phyloP scores from a whole-genome alignment of 1,284 basidiomycete genomes.

The Xerocomus nothofagi region DNA sequence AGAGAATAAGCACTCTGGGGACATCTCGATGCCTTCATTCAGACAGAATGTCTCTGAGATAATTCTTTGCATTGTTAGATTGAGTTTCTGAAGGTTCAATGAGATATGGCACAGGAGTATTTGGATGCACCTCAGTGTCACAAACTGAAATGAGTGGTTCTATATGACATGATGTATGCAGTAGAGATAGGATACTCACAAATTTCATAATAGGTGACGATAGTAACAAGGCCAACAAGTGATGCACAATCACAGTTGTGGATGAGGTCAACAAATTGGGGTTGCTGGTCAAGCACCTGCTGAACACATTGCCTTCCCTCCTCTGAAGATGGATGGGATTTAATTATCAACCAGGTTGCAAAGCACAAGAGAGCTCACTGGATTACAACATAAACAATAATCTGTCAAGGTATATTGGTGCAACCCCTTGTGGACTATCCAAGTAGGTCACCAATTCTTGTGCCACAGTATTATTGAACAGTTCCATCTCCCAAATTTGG shows the following conservation, averaged over 20 bases:
- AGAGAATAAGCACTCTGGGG: conserved; percentile 25
- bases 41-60: conserved; percentile 13
- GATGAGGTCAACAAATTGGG: conserved; percentile 14
- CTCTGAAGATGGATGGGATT: conserved; percentile 3
- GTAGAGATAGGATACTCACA: conserved; percentile 12
- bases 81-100: background rate
- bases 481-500: conserved; percentile 25
- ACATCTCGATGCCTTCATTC: conserved; percentile 15
- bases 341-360: background rate
- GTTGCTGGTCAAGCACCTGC: conserved; percentile 12
- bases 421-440: conserved; percentile 11
- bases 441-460: conserved; percentile 15
- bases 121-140: background rate
- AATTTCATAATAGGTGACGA: conserved; percentile 29
- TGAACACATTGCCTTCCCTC: conserved; percentile 27
- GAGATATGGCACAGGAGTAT: background rate
- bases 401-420: conserved; percentile 28
- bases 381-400: conserved; percentile 31
- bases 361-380: conserved; percentile 10
- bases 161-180: no score
- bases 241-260: background rate
- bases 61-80: conserved; percentile 8
- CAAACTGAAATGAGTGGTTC: conserved; percentile 7
- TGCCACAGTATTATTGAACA: conserved; percentile 28
- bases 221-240: conserved; percentile 22